Evolutionary conservation across 2,329 filamentous ascomycete species (phyloP).

Genomic region (Colletotrichum sansevieriae): DNA sequence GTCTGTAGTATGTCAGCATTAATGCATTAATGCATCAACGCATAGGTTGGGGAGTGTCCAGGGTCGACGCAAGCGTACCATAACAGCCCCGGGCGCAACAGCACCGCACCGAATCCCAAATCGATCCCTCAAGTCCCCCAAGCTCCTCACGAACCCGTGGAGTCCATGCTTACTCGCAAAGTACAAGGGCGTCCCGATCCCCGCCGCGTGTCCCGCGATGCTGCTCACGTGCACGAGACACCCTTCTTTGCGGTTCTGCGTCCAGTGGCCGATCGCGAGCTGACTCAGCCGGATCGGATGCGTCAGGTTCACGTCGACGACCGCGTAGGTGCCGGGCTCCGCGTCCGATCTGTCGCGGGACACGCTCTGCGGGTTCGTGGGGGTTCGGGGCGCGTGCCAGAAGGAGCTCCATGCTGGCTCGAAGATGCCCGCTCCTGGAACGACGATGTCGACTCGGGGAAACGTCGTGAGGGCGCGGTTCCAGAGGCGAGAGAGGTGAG

Average conservation of each 20-base stretch:
- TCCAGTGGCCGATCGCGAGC: constrained; percentile 55
- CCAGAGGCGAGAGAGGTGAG: constrained; percentile 50
- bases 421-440: constrained; percentile 54
- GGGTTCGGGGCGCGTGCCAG: constrained; percentile 51
- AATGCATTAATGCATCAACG: too few species aligned
- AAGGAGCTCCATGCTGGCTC: constrained; percentile 54
- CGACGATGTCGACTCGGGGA: constrained; percentile 52
- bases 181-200: constrained; percentile 52
- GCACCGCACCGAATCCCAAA: constrained; percentile 51
- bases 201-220: constrained; percentile 49
- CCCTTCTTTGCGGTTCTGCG: constrained; percentile 46
- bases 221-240: constrained; percentile 52
- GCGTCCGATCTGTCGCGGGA: constrained; percentile 47
- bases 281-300: constrained; percentile 54
- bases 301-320: constrained; percentile 54
- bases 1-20: constrained; percentile 44
- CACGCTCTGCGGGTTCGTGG: constrained; percentile 46
- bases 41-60: background rate
- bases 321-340: constrained; percentile 50
- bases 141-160: constrained; percentile 51
- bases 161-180: constrained; percentile 54
- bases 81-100: constrained; percentile 52
- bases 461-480: constrained; percentile 47
- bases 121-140: constrained; percentile 48
- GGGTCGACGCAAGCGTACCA: constrained; percentile 40